Base-by-base conservation (phyloP, 305 asterid genomes). In the Lippia alba region DNA sequence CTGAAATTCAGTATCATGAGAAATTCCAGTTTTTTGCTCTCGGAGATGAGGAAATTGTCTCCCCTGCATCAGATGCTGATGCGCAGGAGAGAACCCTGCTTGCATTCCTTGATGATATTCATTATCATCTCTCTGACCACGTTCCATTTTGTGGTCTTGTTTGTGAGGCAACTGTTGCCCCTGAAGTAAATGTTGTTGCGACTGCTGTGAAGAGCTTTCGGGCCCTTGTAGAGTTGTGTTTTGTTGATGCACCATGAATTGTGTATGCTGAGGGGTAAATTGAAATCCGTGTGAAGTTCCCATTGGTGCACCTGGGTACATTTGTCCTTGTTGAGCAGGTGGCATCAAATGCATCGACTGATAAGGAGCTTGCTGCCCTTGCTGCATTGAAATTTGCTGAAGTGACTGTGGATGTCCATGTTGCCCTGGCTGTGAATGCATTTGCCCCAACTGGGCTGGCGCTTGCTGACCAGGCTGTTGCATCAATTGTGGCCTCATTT, bases 241-340 rank as follows among this genome's bases (percentile, higher is more conserved):
- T 51, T 83, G 96, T 56, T 83, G 95, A 87, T 83, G 91, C 54
- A 64, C 58, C 75, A 76, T 66, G 74, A 82, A 85, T 53, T 81
- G 95, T 48, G 85, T 10, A 68, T 83, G 93, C 65, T 86, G 92
- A 66, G 82, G 82, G 10, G 89, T 30, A 77, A 68, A 85, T 44
- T 82, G 91, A 67, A 74, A 88, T 68, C 90, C 88, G 69, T 77
- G 99, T 20, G 85, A 76, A 57, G 82, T 50, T 72, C 89, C 96
- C 69, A 80, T 74, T 19, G 79, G 87, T 48, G 77, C 79, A 74
- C 87, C 84, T 24, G 84, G 83, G 70, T 84, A 85, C 75, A 74
- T 66, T 66, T 80, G 96, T 46, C 84, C 84, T 30, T 77, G 91
- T 34, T 72, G 84, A 61, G 56, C 74, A 45, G 76, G 88, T 16